Percentiles rank a stretch among this genome's conserved stretches.
These are phyloP conservation scores for Obelidium mucronatum DNA, from an alignment of 192 early-diverging fungal species.

Conservation along the genomic window DNA sequence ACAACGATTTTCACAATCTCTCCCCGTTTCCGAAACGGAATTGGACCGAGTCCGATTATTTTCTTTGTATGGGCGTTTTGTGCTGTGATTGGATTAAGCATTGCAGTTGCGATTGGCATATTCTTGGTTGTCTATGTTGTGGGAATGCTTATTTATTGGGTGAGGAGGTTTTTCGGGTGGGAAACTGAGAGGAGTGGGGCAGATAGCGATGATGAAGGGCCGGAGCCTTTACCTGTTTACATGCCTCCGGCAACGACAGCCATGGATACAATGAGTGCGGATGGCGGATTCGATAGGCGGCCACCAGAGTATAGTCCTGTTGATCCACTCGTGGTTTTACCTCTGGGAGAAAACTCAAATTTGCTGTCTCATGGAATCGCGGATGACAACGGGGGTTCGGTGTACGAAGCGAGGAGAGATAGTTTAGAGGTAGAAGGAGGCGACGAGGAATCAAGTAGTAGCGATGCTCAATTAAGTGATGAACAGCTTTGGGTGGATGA, in stretches of 20 bases:
- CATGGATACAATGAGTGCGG: background rate
- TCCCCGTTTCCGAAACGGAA: background rate
- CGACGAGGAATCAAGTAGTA: too few species aligned
- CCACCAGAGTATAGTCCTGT: constrained; percentile 7
- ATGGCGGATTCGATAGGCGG: background rate
- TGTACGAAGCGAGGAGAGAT: too few species aligned
- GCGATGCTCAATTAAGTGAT: too few species aligned
- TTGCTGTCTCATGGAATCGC: too few species aligned
- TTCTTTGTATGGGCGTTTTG: constrained; percentile 32
- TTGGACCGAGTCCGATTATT: background rate
- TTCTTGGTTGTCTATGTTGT: background rate
- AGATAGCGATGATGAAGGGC: constrained; percentile 12
- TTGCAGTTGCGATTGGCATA: constrained; percentile 10
- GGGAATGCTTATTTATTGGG: background rate
- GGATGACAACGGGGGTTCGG: too few species aligned
- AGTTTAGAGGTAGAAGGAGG: too few species aligned
- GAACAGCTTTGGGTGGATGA: too few species aligned
- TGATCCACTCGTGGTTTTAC: constrained; percentile 16
- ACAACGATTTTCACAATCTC: background rate
- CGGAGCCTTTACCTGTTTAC: constrained; percentile 15
- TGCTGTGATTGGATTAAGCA: constrained; percentile 15
- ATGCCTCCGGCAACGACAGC: background rate
- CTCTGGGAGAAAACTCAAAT: too few species aligned
- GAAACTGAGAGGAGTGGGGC: background rate
- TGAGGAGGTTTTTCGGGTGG: background rate